These are phyloP conservation scores for Schwanniomyces polymorphus DNA, from an alignment of 805 yeast genomes.

Conservation along the genomic window DNA sequence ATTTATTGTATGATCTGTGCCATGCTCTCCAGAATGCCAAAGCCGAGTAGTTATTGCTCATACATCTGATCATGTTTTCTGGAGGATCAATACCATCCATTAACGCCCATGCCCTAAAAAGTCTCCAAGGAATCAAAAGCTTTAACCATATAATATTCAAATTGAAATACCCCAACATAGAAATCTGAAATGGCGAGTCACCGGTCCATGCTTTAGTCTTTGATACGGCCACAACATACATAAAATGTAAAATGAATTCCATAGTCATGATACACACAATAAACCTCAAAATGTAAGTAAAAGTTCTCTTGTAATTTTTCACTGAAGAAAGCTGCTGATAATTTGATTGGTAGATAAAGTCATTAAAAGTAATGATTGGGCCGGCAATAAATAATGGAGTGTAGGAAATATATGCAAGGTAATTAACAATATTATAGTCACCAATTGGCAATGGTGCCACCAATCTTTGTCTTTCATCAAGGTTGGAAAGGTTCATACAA, in stretches of 20 bases:
- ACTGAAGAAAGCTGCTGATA: slow-evolving; percentile 59
- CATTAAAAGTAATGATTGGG: slow-evolving; percentile 91
- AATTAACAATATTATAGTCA: slow-evolving; percentile 66
- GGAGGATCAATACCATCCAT: slow-evolving; percentile 95
- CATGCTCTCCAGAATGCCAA: slow-evolving; percentile 98
- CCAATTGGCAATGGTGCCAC: slow-evolving; percentile 58
- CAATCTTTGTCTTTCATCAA: slow-evolving; percentile 65
- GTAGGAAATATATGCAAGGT: slow-evolving; percentile 74
- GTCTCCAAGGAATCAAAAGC: slow-evolving; percentile 91
- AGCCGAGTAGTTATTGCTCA: slow-evolving; percentile 91
- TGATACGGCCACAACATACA: slow-evolving; percentile 92
- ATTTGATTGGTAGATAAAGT: slow-evolving; percentile 72
- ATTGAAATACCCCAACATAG: slow-evolving; percentile 92
- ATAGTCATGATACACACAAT: slow-evolving; percentile 74
- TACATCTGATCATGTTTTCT: slow-evolving; percentile 95
- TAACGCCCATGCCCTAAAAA: slow-evolving; percentile 89
- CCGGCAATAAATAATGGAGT: slow-evolving; percentile 95
- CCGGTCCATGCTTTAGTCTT: slow-evolving; percentile 88
- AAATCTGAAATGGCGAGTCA: slow-evolving; percentile 86
- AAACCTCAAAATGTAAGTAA: slow-evolving; percentile 67
- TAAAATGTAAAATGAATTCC: slow-evolving; percentile 86
- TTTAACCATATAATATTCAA: slow-evolving; percentile 92
- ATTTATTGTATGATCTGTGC: slow-evolving; percentile 92
- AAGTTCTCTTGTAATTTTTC: slow-evolving; percentile 45
- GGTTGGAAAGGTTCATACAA: slow-evolving; percentile 10